Conservation (phyloP, 1,284 basidiomycete species). For the Ceratobasidium sp. region DNA sequence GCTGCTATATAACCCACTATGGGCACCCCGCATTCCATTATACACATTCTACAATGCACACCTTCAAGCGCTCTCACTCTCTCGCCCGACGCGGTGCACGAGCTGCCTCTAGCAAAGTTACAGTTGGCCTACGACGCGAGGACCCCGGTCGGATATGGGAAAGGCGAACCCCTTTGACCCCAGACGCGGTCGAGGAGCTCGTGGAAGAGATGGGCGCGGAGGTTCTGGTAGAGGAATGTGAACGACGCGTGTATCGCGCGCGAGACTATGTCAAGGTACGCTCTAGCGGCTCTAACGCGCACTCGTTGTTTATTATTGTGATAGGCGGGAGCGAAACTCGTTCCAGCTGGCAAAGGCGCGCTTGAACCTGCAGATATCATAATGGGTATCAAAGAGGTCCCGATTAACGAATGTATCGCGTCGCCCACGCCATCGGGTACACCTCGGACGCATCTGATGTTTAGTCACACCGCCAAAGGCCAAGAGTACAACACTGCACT, state of each 20-base stretch:
- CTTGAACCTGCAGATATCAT: slow-evolving; percentile 79
- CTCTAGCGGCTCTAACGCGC: slow-evolving; percentile 5
- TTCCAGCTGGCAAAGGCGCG: slow-evolving; percentile 56
- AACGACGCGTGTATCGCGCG: slow-evolving; percentile 77
- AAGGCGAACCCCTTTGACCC: slow-evolving; percentile 85
- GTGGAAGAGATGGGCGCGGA: slow-evolving; percentile 69
- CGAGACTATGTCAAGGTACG: slow-evolving; percentile 76
- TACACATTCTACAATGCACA: slow-evolving; percentile 8
- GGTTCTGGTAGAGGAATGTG: slow-evolving; percentile 82
- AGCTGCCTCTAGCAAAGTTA: slow-evolving; percentile 7
- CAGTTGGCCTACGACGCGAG: slow-evolving; percentile 79
- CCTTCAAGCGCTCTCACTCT: slow-evolving; percentile 9
- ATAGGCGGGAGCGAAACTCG: slow-evolving; percentile 82
- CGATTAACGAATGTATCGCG: slow-evolving; percentile 68
- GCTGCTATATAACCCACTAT: slow-evolving; percentile 2
- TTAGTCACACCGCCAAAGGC: slow-evolving; percentile 91
- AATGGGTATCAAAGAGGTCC: slow-evolving; percentile 90
- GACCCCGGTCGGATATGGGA: slow-evolving; percentile 88
- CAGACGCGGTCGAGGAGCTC: slow-evolving; percentile 75
- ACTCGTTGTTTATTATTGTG: neutral
- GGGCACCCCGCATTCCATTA: neutral
- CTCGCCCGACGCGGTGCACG: slow-evolving; percentile 32
- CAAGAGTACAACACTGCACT: slow-evolving; percentile 88
- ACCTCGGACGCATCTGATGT: slow-evolving; percentile 83
- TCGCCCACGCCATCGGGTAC: slow-evolving; percentile 53